Conservation (phyloP, 2,329 filamentous ascomycete genomes). For the Penicillium sp. region DNA sequence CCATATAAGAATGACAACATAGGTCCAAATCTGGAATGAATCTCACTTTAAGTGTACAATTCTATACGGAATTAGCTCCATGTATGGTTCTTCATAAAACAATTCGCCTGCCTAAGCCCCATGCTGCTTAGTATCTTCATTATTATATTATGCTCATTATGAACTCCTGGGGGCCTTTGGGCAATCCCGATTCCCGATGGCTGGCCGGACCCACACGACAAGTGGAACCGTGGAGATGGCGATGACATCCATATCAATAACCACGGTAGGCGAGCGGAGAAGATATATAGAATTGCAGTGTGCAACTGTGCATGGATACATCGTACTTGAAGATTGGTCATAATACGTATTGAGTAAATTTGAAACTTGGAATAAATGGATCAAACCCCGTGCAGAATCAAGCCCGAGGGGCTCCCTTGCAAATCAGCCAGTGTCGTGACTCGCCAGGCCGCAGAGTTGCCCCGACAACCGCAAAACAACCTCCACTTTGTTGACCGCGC, state of each 20-base stretch:
- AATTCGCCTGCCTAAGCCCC: neutral
- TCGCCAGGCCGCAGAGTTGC: constrained; percentile 20
- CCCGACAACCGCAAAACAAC: constrained; percentile 26
- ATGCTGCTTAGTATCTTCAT: neutral
- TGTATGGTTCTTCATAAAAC: neutral
- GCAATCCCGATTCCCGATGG: constrained; percentile 6
- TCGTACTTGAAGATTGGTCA: neutral
- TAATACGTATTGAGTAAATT: neutral
- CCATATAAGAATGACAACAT: no score
- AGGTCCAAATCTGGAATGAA: no score
- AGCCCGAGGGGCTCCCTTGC: constrained; percentile 15
- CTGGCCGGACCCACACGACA: neutral
- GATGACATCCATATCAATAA: neutral
- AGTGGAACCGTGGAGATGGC: constrained; percentile 1
- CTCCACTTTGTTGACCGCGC: constrained; percentile 34
- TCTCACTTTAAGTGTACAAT: no score
- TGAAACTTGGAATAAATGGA: neutral
- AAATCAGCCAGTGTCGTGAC: neutral
- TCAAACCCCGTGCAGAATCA: constrained; percentile 15
- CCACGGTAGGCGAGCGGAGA: neutral
- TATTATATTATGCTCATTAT: neutral
- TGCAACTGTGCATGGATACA: neutral
- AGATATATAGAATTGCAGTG: neutral
- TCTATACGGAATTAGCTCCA: neutral
- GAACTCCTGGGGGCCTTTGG: neutral